Evolutionary conservation across 345 rosid species (phyloP), one percentile per base, ranked within the genome.

Genomic region (Carallia pectinifolia): DNA sequence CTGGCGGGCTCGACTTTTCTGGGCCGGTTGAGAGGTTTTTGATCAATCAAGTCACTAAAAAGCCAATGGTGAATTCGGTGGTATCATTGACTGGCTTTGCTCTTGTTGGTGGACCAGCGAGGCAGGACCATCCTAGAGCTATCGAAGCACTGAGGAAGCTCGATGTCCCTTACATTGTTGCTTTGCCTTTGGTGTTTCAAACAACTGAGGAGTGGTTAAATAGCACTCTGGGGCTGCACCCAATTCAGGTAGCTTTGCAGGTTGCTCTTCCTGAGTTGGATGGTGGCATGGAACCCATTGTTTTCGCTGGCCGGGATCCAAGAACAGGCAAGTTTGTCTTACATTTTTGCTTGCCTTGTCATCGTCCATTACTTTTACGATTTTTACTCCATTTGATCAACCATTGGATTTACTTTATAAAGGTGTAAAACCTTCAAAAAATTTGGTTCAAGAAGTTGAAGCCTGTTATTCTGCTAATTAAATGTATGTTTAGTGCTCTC

Each of bases 221-320:
- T 70, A 95, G 99, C 58, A 89, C 97, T 58, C 79, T 95, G 77
- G 99, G 99, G 38, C 78, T 95, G 36, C 99, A 95, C 78, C 99
- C 97, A 1, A 95, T 95, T 75, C 97, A 95, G 84, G 99, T 95
- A n/a, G 97, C 99, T 74, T 76, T 95, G 62, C 97, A 95, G 76
- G 99, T 95, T 76, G 97, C 99, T 68, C 92, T 95, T 29, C 99
- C 99, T 1, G 97, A 95, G 85, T 88, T 95, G 50, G 99, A 92
- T 79, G 99, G 99, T 48, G 99, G 93, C 58, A 92, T 95, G 99
- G 97, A 92, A 75, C 99, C 97, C 19, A 95, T 95, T 52, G 99
- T 95, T 65, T 95, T 92, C 5, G 92, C 99, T 4, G 97, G 99
- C 60, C 93, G 99, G 62, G 99, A 95, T 80, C 99, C 99, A 50